Conservation (phyloP, 2,329 filamentous ascomycete genomes). For the Allantophomopsis cytisporea region DNA sequence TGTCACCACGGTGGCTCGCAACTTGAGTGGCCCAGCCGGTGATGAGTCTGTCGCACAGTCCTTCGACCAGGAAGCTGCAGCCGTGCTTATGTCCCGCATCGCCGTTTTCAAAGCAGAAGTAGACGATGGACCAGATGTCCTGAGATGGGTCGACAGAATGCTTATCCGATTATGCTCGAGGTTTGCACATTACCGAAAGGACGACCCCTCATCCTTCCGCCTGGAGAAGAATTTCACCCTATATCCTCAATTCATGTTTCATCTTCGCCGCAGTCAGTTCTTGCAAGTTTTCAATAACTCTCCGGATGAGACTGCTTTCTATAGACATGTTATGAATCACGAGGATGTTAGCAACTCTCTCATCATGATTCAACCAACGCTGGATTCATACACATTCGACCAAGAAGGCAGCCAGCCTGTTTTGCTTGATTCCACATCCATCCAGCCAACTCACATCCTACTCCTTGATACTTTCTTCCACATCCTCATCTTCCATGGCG, state of each 20-base stretch:
- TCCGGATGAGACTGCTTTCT: conserved; percentile 97
- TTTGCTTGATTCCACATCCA: conserved; percentile 90
- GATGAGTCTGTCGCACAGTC: conserved; percentile 93
- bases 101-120: conserved; percentile 98
- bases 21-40: conserved; percentile 83
- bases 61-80: conserved; percentile 95
- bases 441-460: conserved; percentile 85
- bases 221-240: conserved; percentile 98
- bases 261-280: conserved; percentile 92
- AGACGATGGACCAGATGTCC: conserved; percentile 93
- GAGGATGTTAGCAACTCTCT: conserved; percentile 95
- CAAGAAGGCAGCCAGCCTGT: conserved; percentile 88
- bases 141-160: conserved; percentile 98
- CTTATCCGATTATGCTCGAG: conserved; percentile 90
- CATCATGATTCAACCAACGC: conserved; percentile 96
- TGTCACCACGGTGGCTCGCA: conserved; percentile 85
- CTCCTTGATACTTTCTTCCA: conserved; percentile 98
- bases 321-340: conserved; percentile 90
- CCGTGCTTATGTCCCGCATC: conserved; percentile 97
- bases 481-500: conserved; percentile 97
- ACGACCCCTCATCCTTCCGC: conserved; percentile 93
- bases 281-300: conserved; percentile 99
- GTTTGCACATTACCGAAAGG: conserved; percentile 96
- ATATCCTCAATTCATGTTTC: conserved; percentile 99
- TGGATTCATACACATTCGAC: conserved; percentile 95